A percentile compares a stretch with the other conserved stretches of the same genome.
These are phyloP conservation scores for Heritiera littoralis DNA, from an alignment of 345 rosid species.

Conservation along the genomic window DNA sequence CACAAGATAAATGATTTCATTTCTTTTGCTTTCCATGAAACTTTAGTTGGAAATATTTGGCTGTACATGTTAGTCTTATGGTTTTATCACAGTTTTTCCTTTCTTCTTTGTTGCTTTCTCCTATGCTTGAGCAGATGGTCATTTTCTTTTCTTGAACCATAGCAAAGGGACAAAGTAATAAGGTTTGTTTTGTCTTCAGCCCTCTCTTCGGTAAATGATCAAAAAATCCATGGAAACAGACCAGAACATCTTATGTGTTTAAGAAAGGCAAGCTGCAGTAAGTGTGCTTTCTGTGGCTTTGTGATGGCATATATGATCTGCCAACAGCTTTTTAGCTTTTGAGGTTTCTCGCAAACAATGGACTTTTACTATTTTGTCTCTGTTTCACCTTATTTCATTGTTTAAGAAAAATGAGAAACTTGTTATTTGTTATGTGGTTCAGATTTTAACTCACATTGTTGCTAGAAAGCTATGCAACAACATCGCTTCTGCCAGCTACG, in stretches of 20 bases:
- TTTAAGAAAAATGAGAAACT: neutral
- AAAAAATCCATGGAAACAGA: neutral
- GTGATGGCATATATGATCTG: neutral
- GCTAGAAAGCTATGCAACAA: neutral
- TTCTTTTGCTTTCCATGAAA: neutral
- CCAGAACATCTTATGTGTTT: neutral
- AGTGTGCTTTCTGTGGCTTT: neutral
- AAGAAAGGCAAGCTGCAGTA: neutral
- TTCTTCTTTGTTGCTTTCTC: neutral
- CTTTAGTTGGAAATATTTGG: neutral
- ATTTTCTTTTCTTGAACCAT: constrained; percentile 9
- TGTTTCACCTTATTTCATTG: neutral
- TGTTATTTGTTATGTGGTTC: neutral
- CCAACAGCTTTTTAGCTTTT: constrained; percentile 3
- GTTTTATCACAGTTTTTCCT: neutral
- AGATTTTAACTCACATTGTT: neutral
- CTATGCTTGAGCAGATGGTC: neutral
- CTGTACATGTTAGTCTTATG: neutral
- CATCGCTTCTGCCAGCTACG: neutral
- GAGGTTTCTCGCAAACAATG: neutral
- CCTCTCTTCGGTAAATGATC: neutral
- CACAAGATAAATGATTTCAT: neutral
- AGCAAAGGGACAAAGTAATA: neutral
- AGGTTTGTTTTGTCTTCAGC: neutral
- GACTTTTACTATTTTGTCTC: neutral